These are phyloP conservation scores for Globisporangium recalcitrans DNA, from an alignment of 352 stramenopile species.

Conservation along the genomic window DNA sequence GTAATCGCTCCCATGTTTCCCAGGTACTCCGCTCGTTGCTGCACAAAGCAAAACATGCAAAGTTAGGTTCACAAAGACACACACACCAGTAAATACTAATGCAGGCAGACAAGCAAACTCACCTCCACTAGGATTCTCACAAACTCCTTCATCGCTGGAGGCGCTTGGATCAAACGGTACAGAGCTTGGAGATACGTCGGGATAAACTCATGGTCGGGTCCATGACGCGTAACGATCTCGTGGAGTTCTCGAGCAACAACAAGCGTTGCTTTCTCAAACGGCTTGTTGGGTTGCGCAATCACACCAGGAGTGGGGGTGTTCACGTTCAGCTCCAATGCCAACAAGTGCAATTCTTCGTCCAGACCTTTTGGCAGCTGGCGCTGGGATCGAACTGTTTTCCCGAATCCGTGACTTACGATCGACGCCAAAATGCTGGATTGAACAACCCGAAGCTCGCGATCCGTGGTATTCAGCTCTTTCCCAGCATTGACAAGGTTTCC, in stretches of 20 bases:
- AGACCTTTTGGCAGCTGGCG: constrained; percentile 56
- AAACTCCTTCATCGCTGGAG: constrained; percentile 68
- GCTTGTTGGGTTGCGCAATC: constrained; percentile 67
- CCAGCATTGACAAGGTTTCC: constrained; percentile 34
- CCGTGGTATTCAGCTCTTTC: constrained; percentile 44
- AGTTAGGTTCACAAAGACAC: constrained; percentile 7
- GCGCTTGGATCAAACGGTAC: constrained; percentile 58
- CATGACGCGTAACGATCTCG: constrained; percentile 56
- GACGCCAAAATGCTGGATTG: constrained; percentile 63
- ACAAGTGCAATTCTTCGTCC: constrained; percentile 68
- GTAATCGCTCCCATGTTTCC: constrained; percentile 31
- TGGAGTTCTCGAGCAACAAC: constrained; percentile 64
- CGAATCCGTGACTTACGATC: constrained; percentile 46
- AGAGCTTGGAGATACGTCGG: constrained; percentile 71
- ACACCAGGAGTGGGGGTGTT: constrained; percentile 74
- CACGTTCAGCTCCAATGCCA: constrained; percentile 72
- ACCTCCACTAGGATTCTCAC: constrained; percentile 73
- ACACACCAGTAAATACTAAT: neutral
- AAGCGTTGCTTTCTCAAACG: constrained; percentile 68
- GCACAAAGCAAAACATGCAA: constrained; percentile 5
- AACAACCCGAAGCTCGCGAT: constrained; percentile 63
- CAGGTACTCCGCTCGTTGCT: constrained; percentile 76
- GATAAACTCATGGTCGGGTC: constrained; percentile 58
- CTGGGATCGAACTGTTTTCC: constrained; percentile 60
- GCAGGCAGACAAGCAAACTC: constrained; percentile 4